Percentiles rank a stretch among this genome's conserved stretches.
These are phyloP conservation scores for Geranomyces variabilis DNA, from an alignment of 192 early-diverging fungal species.

Conservation along the genomic window DNA sequence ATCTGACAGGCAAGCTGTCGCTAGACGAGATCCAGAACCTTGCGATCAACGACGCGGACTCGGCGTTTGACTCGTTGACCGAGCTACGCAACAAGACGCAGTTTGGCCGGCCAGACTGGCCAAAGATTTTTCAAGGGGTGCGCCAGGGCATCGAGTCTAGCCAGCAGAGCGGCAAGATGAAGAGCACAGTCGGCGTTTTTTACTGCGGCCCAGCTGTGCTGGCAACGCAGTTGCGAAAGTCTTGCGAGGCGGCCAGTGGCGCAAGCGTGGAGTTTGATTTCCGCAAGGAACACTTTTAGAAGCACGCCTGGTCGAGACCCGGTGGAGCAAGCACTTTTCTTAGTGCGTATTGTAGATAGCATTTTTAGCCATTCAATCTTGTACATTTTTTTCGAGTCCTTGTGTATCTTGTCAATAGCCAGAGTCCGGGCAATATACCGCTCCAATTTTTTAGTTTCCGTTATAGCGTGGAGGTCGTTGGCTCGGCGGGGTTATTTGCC, in stretches of 20 bases:
- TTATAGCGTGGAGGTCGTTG: too few relatives aligned
- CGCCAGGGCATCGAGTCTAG: conserved; percentile 36
- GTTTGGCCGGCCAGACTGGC: conserved; percentile 81
- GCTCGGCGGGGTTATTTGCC: too few relatives aligned
- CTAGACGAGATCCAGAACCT: conserved; percentile 67
- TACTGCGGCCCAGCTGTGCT: conserved; percentile 78
- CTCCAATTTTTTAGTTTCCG: too few relatives aligned
- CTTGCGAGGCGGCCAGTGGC: conserved; percentile 32
- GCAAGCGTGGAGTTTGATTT: conserved; percentile 36
- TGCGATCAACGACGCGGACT: conserved; percentile 53
- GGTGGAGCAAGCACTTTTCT: too few relatives aligned
- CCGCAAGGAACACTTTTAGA: conserved; percentile 37
- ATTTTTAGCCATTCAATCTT: too few relatives aligned
- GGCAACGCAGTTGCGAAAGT: conserved; percentile 58
- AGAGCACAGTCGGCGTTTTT: conserved; percentile 73
- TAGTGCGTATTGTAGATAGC: too few relatives aligned
- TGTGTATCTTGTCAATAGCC: too few relatives aligned
- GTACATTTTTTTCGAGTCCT: too few relatives aligned
- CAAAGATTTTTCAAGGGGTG: conserved; percentile 60
- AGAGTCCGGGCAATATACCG: too few relatives aligned
- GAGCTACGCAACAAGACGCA: conserved; percentile 67
- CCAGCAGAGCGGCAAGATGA: neutral
- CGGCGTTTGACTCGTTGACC: conserved; percentile 68
- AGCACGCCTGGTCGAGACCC: too few relatives aligned
- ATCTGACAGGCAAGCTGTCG: conserved; percentile 64